Base-by-base conservation (phyloP, 2,329 filamentous ascomycete species). In the Cryoendolithus antarcticus region DNA sequence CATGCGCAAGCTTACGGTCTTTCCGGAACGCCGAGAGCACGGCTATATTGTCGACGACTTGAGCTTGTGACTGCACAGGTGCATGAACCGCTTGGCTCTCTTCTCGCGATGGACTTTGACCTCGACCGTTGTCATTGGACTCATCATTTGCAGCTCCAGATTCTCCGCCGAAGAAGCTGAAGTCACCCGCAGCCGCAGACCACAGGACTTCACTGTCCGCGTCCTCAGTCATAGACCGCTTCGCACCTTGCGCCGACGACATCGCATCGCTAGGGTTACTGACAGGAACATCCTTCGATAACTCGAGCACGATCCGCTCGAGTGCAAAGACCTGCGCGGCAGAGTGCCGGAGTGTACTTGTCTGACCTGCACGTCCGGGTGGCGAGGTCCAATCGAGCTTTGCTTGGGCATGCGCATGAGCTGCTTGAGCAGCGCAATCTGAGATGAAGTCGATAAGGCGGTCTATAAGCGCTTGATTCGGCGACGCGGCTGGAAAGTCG, bases 91-190 rank as follows among this genome's bases (percentile, higher is more conserved):
- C 15, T 5, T 19, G 15, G 15, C 15, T 19, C 15, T 19, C 15
- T 19, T 19, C 15, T 19, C 15, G 3, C 15, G 15, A 19, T 19
- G 15, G 15, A 19, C 15, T 19, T 19, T 19, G 15, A 19, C 15
- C 15, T 19, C 15, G 15, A 19, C 15, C 15, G 15, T 19, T 19
- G 15, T 19, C 49, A 13, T 54, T 48, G 30, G 53, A 48, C 35
- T 56, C 53, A 32, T 51, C 51, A 19, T 19, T 5, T 19, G 15
- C 40, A 15, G 36, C 38, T 12, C 44, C 38, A 21, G 34, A n/a
- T 35, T 70, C 70, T 31, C 74, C 71, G 1, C 63, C 67, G 42
- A 79, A 79, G 55, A 76, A 76, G 21, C 70, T 74, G 45, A 77
- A 79, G 49, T 79, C 75, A 37, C 70, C 63, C 40, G 66, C 62